Evolutionary conservation across 495 filamentous ascomycete genomes (phyloP).

Genomic region (Talaromyces proteolyticus): DNA sequence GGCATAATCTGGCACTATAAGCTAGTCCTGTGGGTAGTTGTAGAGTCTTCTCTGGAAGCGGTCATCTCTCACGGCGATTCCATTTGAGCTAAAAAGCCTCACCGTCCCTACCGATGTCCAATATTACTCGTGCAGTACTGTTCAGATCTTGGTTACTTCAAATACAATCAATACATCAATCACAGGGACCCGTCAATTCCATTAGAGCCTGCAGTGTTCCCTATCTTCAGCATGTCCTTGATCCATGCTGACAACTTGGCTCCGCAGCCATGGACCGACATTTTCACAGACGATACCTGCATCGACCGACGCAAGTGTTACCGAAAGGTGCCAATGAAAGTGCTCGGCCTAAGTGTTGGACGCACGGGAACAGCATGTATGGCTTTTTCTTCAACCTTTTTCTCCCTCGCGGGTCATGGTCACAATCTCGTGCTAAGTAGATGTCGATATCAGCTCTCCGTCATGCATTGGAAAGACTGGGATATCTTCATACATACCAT

Average conservation of each 20-base stretch:
- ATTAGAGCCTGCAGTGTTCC: background rate
- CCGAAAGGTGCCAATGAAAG: constrained; percentile 62
- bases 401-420: background rate
- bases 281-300: constrained; percentile 52
- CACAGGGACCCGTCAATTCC: too few relatives aligned
- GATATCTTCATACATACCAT: constrained; percentile 59
- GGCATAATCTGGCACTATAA: background rate
- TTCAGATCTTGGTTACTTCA: background rate
- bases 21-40: background rate
- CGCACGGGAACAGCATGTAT: constrained; percentile 63
- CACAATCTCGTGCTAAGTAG: background rate
- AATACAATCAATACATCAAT: background rate
- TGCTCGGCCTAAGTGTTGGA: constrained; percentile 56
- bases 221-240: constrained; percentile 28
- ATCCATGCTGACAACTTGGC: constrained; percentile 38
- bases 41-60: background rate
- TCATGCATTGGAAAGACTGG: constrained; percentile 52
- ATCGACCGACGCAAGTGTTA: constrained; percentile 58
- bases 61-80: background rate
- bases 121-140: too few relatives aligned
- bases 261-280: constrained; percentile 37
- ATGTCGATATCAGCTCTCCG: constrained; percentile 40
- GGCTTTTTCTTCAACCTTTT: too few relatives aligned
- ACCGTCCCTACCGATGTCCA: background rate
- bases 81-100: background rate